Conservation (phyloP, 1,284 basidiomycete genomes). For the Vanrija pseudolonga region DNA sequence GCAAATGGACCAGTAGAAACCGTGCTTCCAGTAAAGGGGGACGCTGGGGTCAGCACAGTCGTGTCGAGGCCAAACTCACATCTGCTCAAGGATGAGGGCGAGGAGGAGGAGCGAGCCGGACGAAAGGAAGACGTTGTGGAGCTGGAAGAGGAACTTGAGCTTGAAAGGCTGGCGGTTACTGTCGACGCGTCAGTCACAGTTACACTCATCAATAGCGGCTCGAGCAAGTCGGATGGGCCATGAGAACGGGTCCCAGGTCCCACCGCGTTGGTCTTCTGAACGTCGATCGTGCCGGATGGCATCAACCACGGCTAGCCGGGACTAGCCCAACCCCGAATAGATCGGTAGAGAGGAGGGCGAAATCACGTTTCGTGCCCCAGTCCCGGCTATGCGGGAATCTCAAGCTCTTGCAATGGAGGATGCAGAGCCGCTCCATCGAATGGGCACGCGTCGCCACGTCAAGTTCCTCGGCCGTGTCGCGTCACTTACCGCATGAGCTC, state of each 20-base stretch:
- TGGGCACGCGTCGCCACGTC: neutral
- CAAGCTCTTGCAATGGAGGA: neutral
- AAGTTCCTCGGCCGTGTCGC: neutral
- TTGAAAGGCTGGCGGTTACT: conserved; percentile 64
- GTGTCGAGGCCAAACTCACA: conserved; percentile 44
- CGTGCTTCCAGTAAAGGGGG: conserved; percentile 68
- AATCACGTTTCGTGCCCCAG: too few species aligned
- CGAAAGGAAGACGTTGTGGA: conserved; percentile 87
- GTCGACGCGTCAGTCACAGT: neutral
- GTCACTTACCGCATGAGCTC: conserved; percentile 68
- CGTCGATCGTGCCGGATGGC: too few species aligned
- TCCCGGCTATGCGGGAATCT: neutral
- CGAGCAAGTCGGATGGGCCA: too few species aligned
- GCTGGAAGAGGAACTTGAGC: conserved; percentile 82
- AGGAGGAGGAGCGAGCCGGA: conserved; percentile 77
- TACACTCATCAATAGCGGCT: too few species aligned
- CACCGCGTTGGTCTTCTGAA: too few species aligned
- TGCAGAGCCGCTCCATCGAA: neutral
- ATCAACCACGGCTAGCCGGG: too few species aligned
- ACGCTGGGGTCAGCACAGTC: conserved; percentile 38
- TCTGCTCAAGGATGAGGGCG: conserved; percentile 83
- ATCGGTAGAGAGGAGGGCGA: too few species aligned
- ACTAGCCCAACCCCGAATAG: too few species aligned
- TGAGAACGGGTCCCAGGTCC: too few species aligned
- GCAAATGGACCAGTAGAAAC: conserved; percentile 76